Base-by-base conservation (phyloP, 345 rosid species). In the Aquilaria malaccensis region DNA sequence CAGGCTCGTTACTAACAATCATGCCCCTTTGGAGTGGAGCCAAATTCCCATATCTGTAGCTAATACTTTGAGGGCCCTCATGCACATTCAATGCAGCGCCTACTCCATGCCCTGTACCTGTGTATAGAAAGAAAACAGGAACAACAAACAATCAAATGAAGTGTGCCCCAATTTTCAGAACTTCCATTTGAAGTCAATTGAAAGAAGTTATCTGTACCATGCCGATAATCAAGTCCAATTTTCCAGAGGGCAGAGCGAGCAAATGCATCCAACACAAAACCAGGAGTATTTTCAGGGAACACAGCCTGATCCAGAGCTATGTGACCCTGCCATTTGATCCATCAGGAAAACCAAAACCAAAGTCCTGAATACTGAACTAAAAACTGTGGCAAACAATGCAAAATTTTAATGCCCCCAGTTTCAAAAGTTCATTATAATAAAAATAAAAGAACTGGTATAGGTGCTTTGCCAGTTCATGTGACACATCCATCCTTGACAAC, bases 1-100 rank as follows among this genome's bases (percentile, higher is more conserved):
- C 97, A 4, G 99, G 99, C 77, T 94, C 99, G 55, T 89, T 94
- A 82, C 99, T 94, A 50, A 89, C 92, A 61, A 94, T 85, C 99
- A 89, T 94, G 66, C 99, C 99, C 76, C 63, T 77, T 66, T 80
- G 86, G 70, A 89, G 67, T 63, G 97, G 80, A 47, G 89, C 87
- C 70, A 68, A 71, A 78, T 94, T 94, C 65, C 99, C 99, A 64
- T 66, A 89, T 55, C 97, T 79, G 67, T 66, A 94, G 77, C 97
- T 93, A 53, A 93, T 93, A 74, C 97, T 79, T 76, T 93, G 98
- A 72, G 98, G 98, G 30, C 98, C 98, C 76, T 93, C 98, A 70
- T 93, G 98, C 56, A 93, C 97, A 75, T 89, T 93, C 59, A 93
- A 72, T 50, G 96, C 97, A 43, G 97, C 99, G 46, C 99, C 99